Base-by-base conservation (phyloP, 768 basidiomycete species). In the Suillus sp. region DNA sequence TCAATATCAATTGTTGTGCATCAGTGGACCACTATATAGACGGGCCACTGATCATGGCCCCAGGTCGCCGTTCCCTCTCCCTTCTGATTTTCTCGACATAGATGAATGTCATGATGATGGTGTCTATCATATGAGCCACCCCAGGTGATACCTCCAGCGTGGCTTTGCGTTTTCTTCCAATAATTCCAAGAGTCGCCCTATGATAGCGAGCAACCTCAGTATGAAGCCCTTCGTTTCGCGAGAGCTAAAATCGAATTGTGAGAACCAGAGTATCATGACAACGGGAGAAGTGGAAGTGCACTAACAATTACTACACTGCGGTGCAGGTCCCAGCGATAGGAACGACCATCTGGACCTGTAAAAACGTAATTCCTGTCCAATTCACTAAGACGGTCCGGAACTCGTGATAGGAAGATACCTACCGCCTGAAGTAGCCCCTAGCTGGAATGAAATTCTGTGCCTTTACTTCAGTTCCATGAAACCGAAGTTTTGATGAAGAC, bases 401-500 rank as follows among this genome's bases (percentile, higher is more conserved):
- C 10, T 0, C 35, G 4, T 22, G 32, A 25, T 11, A 25, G 18
- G n/a, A 34, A 34, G 30, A 34, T 10, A 64, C 74, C 35, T 22
- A 72, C 74, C 66, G 64, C 59, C 68, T 42, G 0, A 54, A 30
- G 14, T 71, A 18, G 5, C 74, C 74, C 37, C 65, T 67, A 1
- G 64, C 27, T 10, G 70, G 66, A 53, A 73, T 64, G 53, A 74
- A 78, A 0, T 67, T 62, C 30, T 64, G 64, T 2, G 75, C 69
- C n/a, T 67, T 58, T 51, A 75, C 62, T 20, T 71, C 72, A 16
- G 63, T 48, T 2, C 70, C 76, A 6, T 70, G 64, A 37, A 76
- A 73, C 2, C 68, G 69, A 38, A 81, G 66, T 34, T 64, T 71
- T 4, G 76, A 72, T 0, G 77, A 71, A 18, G 68, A 67, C 5